Percentiles rank a stretch among this genome's conserved stretches.
These are phyloP conservation scores for Salix arbutifolia DNA, from an alignment of 345 rosid genomes.

Conservation along the genomic window DNA sequence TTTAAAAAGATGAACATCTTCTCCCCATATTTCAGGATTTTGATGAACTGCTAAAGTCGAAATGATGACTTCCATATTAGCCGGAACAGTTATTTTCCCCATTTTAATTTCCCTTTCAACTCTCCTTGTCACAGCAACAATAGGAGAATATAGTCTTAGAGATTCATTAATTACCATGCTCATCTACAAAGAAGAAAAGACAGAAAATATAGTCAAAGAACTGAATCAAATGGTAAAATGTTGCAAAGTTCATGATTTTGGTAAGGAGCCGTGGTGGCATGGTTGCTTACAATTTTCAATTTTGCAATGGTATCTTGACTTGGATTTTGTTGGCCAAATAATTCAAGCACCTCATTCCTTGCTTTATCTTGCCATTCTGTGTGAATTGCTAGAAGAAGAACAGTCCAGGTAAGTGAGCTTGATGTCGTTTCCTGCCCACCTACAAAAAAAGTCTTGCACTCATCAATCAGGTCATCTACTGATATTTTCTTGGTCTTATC, in stretches of 20 bases:
- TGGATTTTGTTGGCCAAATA: conserved; percentile 33
- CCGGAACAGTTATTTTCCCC: conserved; percentile 31
- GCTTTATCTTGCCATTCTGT: conserved; percentile 46
- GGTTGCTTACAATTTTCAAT: conserved; percentile 31
- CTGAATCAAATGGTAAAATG: not conserved
- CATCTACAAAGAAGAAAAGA: conserved; percentile 15
- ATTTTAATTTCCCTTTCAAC: conserved; percentile 19
- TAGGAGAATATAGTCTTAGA: conserved; percentile 39
- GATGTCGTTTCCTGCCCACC: conserved; percentile 30
- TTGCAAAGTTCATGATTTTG: not conserved
- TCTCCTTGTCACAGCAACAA: conserved; percentile 6
- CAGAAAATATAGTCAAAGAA: not conserved
- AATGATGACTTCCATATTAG: conserved; percentile 12
- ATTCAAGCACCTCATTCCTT: conserved; percentile 33
- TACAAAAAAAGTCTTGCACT: conserved; percentile 41
- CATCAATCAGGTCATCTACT: conserved; percentile 31
- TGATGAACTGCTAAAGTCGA: conserved; percentile 30
- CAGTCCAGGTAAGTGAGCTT: conserved; percentile 22
- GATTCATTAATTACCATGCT: conserved; percentile 40
- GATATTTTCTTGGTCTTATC: conserved; percentile 25
- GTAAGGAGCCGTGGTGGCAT: not conserved
- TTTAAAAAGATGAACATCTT: conserved; percentile 35
- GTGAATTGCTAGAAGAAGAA: conserved; percentile 33
- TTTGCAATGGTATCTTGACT: conserved; percentile 25
- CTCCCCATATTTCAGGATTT: conserved; percentile 40